Evolutionary conservation across 208 protist species (phyloP), one percentile per base, ranked within the genome.

Genomic region (Crithidia mellificae): DNA sequence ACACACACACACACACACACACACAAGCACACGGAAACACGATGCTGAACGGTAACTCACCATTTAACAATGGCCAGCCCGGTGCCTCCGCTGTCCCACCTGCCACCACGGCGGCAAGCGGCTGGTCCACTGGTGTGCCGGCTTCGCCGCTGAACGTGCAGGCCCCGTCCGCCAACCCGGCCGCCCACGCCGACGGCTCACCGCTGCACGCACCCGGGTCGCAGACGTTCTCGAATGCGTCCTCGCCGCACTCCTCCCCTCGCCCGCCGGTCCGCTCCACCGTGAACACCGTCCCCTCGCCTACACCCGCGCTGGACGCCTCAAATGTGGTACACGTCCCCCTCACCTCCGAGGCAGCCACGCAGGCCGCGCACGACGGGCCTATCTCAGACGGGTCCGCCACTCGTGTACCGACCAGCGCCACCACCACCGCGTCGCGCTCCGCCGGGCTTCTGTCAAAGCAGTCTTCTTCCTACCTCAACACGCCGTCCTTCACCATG

Each of bases 401-500:
- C 34, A 63, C 39, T 0, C 5, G 41, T 5, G 2, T n/a, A 0
- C 57, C 56, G 15, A 46, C 17, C 41, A 46, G 12, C 8, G 8
- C 41, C 17, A 15, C 34, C 36, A 17, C 57, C 6, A 27, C 22
- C 22, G 2, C 46, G 0, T 7, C 46, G 32, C 46, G 30, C 0
- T 55, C 46, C 19, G 9, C 19, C n/a, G 47, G 34, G 4, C 4
- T 7, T 1, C 59, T 67, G 24, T 36, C 62, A 38, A 55, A 67
- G 50, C 62, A 67, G 24, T 50, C 62, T 1, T 67, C 30, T 30
- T 55, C 70, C 14, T 20, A 30, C 9, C 24, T 61, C 5, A 27
- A n/a, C 2, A 24, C 70, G 19, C 63, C 70, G 9, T 65, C 63
- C 15, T 24, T 58, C 20, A 14, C 22, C 34, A 46, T 65, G 12